Base-by-base conservation (phyloP, 352 stramenopile genomes). In the Phytophthora vignae region DNA sequence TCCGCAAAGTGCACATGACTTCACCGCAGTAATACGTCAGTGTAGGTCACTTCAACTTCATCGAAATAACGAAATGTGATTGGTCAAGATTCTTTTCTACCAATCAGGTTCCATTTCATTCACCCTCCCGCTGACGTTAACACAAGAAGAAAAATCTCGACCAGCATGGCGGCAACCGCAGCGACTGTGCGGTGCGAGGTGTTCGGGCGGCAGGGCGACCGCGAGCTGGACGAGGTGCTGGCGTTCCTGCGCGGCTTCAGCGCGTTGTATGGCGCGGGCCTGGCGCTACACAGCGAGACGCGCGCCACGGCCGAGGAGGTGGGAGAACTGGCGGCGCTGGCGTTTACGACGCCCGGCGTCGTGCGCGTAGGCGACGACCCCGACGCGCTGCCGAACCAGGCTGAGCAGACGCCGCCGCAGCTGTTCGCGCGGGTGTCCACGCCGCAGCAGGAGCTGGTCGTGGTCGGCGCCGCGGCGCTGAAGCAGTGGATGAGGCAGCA, bases 221-320 rank as follows among this genome's bases (percentile, higher is more conserved):
- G 31, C 21, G 76, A 74, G 50, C 54, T 83, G 27, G 54, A 60
- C 8, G 64, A 79, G 17, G 60, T 78, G 46, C 44, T 73, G n/a
- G 21, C 64, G 3, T 84, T 92, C 25, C 48, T 90, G 25, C 83
- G 83, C 31, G 85, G 83, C 15, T 84, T 92, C 55, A 80, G 76
- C 38, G 80, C 71, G 53, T 69, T 92, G 3, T 90, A 90, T 42
- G 83, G 85, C 10, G 71, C 87, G 25, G 74, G 70, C 1, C 73
- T 92, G 1, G 71, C 74, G 7, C 60, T 85, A 38, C 67, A 79
- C 14, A 78, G 75, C 48, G 67, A 81, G 33, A 55, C 56, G 0
- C 53, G 66, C 33, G n/a, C 62, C 9, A 77, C 10, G 17, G 25
- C 50, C 22, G 42, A 29, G 10, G 70, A 78, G 33, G 52, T 81